These are phyloP conservation scores for Pyrrhoderma noxium DNA, from an alignment of 1,284 basidiomycete species.

Conservation along the genomic window DNA sequence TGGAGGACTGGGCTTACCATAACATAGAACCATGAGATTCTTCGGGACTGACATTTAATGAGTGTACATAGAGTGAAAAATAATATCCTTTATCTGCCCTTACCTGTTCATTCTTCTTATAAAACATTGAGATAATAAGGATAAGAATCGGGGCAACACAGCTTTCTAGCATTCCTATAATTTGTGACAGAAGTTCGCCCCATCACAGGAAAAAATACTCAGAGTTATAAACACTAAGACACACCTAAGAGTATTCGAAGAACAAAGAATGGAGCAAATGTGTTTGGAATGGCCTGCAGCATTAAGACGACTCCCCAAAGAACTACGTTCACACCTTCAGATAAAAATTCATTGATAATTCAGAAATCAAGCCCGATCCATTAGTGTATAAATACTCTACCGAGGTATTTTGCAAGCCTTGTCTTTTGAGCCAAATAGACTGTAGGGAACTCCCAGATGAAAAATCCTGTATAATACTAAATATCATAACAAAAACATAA, in stretches of 20 bases:
- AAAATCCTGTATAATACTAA: slow-evolving; percentile 36
- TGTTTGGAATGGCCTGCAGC: slow-evolving; percentile 48
- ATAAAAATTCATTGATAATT: not conserved
- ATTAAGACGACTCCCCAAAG: slow-evolving; percentile 57
- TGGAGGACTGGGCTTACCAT: slow-evolving; percentile 37
- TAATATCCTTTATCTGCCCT: slow-evolving; percentile 5
- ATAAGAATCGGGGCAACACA: slow-evolving; percentile 59
- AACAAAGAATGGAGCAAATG: slow-evolving; percentile 55
- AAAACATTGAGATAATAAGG: slow-evolving; percentile 60
- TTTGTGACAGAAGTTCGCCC: not conserved
- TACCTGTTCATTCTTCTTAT: slow-evolving; percentile 63
- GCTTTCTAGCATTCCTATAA: slow-evolving; percentile 55
- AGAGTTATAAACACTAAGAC: slow-evolving; percentile 12
- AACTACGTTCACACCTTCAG: slow-evolving; percentile 48
- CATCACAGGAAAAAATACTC: not conserved
- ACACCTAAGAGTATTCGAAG: slow-evolving; percentile 53
- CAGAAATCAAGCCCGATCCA: too few relatives aligned
- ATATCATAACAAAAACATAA: slow-evolving; percentile 3
- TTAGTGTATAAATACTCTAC: too few relatives aligned
- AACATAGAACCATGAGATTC: slow-evolving; percentile 63
- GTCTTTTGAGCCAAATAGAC: slow-evolving; percentile 58
- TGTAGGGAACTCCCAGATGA: slow-evolving; percentile 61
- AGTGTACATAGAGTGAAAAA: not conserved
- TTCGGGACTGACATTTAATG: slow-evolving; percentile 34
- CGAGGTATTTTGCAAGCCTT: slow-evolving; percentile 55